Base-by-base conservation (phyloP, 176 grass and related monocot species). In the Miscanthus lutarioriparius region DNA sequence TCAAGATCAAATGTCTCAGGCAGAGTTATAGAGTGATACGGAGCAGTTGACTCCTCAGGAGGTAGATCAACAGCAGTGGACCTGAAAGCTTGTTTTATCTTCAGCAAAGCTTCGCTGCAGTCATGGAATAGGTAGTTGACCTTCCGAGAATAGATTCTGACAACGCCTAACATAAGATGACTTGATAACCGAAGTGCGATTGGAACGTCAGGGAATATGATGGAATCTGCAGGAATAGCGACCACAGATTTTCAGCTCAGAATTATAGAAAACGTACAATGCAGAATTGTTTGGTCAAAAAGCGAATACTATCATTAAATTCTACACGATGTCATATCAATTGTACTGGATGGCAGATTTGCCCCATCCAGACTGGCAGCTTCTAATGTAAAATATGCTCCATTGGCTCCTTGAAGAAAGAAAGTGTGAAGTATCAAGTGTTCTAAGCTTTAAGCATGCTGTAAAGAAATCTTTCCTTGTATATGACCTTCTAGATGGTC, bases 61-160 rank as follows among this genome's bases (percentile, higher is more conserved):
- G 96, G 96, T 43, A 99, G 91, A 86, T 99, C 96, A 77, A 99
- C 96, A 66, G 91, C 91, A 72, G 96, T 75, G 25, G 96, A 95
- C 75, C 96, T 92, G 80, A 99, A 99, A 51, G 96, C 96, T 87
- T 99, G 96, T 82, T 96, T 99, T 92, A 99, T 94, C 83, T 99
- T 99, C 25, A 99, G 88, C 88, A 99, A 87, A 62, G 96, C 96
- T 71, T 99, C 96, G 75, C 93, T 99, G 51, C 96, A 99, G 82
- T 99, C 96, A 84, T 99, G 96, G 81, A 99, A 99, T 75, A 99
- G 88, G 86, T 99, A 99, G 80, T 99, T 99, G 81, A 99, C 96
- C 86, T 99, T 99, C 80, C 93, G 85, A 54, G 96, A 99, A 88
- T 99, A 99, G 81, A 99, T 99, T 87, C 96, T 96, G 77, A 99